A percentile compares a stretch with the other conserved stretches of the same genome.
phyloP scores from a whole-genome alignment of 306 rosid genomes.

The Citrullus colocynthis region DNA sequence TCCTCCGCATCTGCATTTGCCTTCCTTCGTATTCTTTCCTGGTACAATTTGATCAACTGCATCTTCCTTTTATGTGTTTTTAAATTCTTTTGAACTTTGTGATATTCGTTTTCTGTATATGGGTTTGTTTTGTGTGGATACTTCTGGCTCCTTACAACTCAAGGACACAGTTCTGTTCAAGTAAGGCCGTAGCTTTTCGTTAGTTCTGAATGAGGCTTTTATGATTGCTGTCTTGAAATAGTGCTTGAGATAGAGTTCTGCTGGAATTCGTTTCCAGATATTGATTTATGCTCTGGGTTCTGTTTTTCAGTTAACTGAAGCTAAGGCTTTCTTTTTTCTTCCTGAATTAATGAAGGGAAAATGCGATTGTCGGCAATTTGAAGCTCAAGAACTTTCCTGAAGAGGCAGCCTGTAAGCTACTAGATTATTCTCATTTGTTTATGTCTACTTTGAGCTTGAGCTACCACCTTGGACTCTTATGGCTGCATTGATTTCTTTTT shows the following conservation, averaged over 20 bases:
- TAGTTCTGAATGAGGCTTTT: neutral
- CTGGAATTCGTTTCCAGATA: neutral
- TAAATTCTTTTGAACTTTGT: neutral
- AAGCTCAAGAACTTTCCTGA: conserved; percentile 32
- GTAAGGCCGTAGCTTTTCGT: neutral
- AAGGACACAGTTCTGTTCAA: too few species aligned
- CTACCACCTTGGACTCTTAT: neutral
- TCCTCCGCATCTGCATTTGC: conserved; percentile 52
- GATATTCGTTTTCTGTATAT: neutral
- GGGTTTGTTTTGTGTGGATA: neutral
- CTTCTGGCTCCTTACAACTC: neutral
- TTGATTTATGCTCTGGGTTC: neutral
- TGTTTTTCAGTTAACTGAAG: neutral
- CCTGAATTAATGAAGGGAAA: conserved; percentile 41
- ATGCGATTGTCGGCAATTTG: conserved; percentile 33
- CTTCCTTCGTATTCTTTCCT: conserved; percentile 42
- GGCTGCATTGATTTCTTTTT: neutral
- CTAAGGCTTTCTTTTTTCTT: neutral
- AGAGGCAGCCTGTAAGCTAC: conserved; percentile 53
- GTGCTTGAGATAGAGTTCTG: neutral
- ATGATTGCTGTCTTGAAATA: neutral
- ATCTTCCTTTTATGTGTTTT: neutral
- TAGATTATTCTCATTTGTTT: neutral
- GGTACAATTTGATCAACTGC: conserved; percentile 22
- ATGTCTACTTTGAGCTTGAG: neutral